Conservation (phyloP, 2,329 filamentous ascomycete species). For the Stachybotrys echinatus region DNA sequence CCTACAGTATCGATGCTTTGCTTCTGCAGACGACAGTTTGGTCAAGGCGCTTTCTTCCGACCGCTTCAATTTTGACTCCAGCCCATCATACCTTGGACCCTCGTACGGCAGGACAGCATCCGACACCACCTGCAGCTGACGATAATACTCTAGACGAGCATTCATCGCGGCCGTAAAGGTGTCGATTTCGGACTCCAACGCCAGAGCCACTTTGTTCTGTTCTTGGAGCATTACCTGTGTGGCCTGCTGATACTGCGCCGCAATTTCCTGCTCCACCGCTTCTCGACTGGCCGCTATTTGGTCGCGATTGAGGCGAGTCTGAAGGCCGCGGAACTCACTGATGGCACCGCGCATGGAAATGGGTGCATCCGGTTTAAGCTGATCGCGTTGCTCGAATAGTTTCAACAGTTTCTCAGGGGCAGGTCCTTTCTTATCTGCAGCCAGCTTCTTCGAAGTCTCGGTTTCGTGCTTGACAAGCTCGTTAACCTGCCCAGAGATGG, state of each 20-base stretch:
- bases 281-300: constrained; percentile 41
- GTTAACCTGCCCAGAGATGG: constrained; percentile 73
- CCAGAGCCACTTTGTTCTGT: constrained; percentile 42
- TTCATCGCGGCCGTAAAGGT: constrained; percentile 78
- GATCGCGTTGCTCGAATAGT: constrained; percentile 41
- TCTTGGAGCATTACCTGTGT: constrained; percentile 49
- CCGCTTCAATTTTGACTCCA: constrained; percentile 26
- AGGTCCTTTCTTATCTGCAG: constrained; percentile 61
- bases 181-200: constrained; percentile 66
- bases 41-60: constrained; percentile 38
- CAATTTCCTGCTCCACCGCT: constrained; percentile 60
- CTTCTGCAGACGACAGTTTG: constrained; percentile 57
- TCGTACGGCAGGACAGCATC: constrained; percentile 77
- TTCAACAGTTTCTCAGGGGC: constrained; percentile 58
- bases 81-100: constrained; percentile 50
- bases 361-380: constrained; percentile 44
- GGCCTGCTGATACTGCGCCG: constrained; percentile 56
- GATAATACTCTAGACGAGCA: constrained; percentile 80
- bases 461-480: constrained; percentile 70
- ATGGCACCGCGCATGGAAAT: constrained; percentile 68
- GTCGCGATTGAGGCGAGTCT: constrained; percentile 32
- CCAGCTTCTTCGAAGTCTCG: constrained; percentile 53
- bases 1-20: constrained; percentile 70
- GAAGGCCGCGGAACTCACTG: constrained; percentile 62
- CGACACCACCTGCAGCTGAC: constrained; percentile 84